Base-by-base conservation (phyloP, 1,284 basidiomycete species). In the Inonotus hispidus region DNA sequence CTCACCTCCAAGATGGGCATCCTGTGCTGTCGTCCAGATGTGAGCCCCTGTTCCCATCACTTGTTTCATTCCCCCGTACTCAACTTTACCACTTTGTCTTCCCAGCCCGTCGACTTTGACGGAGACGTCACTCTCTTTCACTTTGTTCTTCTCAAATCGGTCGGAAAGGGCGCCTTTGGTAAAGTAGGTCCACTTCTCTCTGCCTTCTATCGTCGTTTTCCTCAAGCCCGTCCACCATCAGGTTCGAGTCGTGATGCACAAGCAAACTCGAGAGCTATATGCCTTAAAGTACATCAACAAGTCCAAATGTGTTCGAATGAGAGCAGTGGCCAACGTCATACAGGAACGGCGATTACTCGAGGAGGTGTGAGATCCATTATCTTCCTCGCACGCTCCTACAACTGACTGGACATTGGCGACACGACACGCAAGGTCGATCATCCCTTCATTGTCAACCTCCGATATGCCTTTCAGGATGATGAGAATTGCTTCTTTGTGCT, bases 251-350 rank as follows among this genome's bases (percentile, higher is more conserved):
- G 95, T 99, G 6, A 95, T 98, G 75, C 96, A 98, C 78, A 99
- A 98, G 71, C 93, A 98, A 75, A 92, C 93, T 16, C 90, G 93
- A 64, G 91, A 94, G 25, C 81, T 99, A 37, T 98, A 95, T 70
- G 96, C 96, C 8, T 85, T 99, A 73, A 99, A 99, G 75, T 99
- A 99, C 77, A 99, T 99, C 78, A 98, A 98, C 82, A 99, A 99
- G 75, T 73, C 88, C 39, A 96, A 96, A 80, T 98, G 95, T 71
- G 92, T 97, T 66, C 95, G 95, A 80, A 97, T 97, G 93, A 94
- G 93, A 70, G 95, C 95, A 0, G 94, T 98, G 35, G 88, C 93
- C 47, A 98, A 99, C 73, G 94, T 98, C 71, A 88, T 99, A 53
- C 95, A 98, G 73, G 96, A 98, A 74, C 83, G 95, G 45, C 80